A percentile compares a stretch with the other conserved stretches of the same genome.
Evolutionary conservation across 768 basidiomycete species (phyloP).

Genomic region (Tulasnella calospora): DNA sequence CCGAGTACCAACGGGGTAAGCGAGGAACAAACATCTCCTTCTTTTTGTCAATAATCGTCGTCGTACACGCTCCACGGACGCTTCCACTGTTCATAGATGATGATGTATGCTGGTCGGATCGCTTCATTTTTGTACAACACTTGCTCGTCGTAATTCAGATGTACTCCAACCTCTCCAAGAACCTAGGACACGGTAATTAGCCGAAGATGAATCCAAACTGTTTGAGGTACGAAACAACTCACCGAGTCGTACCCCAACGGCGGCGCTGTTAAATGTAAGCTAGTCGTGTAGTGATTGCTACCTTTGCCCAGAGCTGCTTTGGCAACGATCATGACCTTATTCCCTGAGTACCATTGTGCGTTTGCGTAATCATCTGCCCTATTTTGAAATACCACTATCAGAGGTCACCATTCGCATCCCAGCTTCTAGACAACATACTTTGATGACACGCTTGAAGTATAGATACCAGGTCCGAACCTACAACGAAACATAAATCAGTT

Average conservation of each 20-base stretch:
- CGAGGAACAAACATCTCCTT: no score
- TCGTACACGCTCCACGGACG: no score
- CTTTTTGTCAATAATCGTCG: no score
- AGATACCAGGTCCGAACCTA: conserved; percentile 1
- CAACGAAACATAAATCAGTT: not conserved
- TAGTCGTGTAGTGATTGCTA: not conserved
- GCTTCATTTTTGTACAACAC: conserved; percentile 4
- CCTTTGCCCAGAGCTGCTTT: not conserved
- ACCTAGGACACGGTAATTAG: not conserved
- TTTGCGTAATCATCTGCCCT: conserved; percentile 19
- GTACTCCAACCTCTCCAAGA: not conserved
- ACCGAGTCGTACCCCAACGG: not conserved
- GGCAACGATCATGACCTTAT: not conserved
- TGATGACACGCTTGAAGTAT: conserved; percentile 11
- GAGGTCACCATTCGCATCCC: not conserved
- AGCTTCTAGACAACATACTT: not conserved
- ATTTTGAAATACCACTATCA: not conserved
- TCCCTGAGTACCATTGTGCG: not conserved
- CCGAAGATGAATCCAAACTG: no score
- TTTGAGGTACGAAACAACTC: not conserved
- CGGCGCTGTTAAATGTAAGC: not conserved
- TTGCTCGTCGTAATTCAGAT: conserved; percentile 5
- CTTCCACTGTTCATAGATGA: not conserved
- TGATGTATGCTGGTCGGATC: not conserved
- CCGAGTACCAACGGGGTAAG: no score